Evolutionary conservation across 192 early-diverging fungal species (phyloP).

Genomic region (Dispira parvispora): DNA sequence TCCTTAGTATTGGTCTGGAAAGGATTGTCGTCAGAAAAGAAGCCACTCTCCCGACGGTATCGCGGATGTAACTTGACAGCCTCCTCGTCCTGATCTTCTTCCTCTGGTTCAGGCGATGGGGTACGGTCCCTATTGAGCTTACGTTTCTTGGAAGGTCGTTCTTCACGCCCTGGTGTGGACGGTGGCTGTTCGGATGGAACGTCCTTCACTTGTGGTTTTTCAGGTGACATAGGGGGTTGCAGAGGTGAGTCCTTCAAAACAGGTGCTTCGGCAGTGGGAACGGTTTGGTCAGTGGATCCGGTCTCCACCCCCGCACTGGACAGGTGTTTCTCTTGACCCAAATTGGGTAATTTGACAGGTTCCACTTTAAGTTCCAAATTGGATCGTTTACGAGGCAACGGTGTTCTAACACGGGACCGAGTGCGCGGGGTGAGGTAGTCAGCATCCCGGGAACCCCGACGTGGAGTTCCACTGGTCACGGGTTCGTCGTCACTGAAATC

Average conservation of each 20-base stretch:
- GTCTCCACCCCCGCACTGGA: not conserved
- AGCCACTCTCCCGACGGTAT: not conserved
- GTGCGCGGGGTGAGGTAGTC: not conserved
- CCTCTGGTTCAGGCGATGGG: not conserved
- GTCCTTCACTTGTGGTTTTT: too few relatives aligned
- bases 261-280: not conserved
- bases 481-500: slow-evolving; percentile 1
- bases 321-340: not conserved
- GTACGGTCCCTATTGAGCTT: not conserved
- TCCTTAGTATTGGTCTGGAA: not conserved
- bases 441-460: not conserved
- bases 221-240: not conserved
- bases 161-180: not conserved
- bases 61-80: not conserved
- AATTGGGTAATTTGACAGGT: not conserved
- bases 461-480: not conserved
- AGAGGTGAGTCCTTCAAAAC: not conserved
- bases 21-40: not conserved
- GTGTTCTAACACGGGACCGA: not conserved
- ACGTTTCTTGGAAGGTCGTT: not conserved
- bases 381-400: not conserved
- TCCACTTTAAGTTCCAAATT: not conserved
- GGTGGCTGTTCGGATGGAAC: not conserved
- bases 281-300: not conserved
- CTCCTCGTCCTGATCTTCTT: not conserved